A percentile compares a stretch with the other conserved stretches of the same genome.
Conservation (phyloP, 140 eudicot genomes). For the Bidens hawaiensis region DNA sequence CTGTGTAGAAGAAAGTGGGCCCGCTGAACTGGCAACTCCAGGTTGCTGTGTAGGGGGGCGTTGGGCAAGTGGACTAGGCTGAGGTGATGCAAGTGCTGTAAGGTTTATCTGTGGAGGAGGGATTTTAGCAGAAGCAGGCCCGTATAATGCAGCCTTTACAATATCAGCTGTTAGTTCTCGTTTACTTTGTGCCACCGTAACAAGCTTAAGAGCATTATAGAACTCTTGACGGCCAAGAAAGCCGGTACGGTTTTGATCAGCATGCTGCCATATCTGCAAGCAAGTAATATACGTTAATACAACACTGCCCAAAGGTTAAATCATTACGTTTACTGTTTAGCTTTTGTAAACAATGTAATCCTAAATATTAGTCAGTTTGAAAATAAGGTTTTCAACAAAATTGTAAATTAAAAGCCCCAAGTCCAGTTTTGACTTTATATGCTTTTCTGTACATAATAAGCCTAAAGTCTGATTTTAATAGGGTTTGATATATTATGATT, state of each 20-base stretch:
- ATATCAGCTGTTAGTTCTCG: slow-evolving; percentile 84
- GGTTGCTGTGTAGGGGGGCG: slow-evolving; percentile 48
- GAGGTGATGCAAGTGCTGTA: slow-evolving; percentile 53
- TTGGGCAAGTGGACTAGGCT: slow-evolving; percentile 45
- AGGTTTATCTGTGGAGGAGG: slow-evolving; percentile 87
- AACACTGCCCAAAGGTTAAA: not conserved
- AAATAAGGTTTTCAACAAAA: not conserved
- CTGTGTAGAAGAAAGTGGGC: slow-evolving; percentile 51
- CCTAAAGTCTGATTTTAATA: too few relatives aligned
- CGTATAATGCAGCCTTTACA: slow-evolving; percentile 83
- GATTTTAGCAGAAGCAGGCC: slow-evolving; percentile 91
- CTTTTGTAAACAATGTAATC: not conserved
- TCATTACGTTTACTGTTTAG: not conserved
- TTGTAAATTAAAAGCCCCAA: too few relatives aligned
- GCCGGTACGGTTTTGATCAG: slow-evolving; percentile 80
- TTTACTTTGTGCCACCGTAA: slow-evolving; percentile 94
- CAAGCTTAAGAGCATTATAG: slow-evolving; percentile 89
- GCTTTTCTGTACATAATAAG: too few relatives aligned
- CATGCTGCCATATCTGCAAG: slow-evolving; percentile 91
- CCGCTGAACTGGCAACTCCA: slow-evolving; percentile 35
- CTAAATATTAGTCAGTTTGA: not conserved
- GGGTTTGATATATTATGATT: too few relatives aligned
- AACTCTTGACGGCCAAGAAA: slow-evolving; percentile 89
- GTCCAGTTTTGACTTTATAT: too few relatives aligned
- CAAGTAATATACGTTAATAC: slow-evolving; percentile 5